Conservation (phyloP, 805 yeast species). For the Nakazawaea ernobii region DNA sequence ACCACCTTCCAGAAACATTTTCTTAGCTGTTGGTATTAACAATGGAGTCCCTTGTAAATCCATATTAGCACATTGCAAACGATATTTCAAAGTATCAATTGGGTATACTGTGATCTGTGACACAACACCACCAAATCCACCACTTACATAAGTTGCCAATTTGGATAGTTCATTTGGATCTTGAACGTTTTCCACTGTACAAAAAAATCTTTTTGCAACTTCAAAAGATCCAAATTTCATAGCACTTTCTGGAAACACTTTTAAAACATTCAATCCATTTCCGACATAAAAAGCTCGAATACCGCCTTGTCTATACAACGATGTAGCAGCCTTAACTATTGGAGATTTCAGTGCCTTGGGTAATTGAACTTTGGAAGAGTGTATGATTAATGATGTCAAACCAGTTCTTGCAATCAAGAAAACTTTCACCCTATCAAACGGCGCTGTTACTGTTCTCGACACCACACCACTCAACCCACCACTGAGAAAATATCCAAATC, state of each 20-base stretch:
- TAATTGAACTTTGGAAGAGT: conserved; percentile 35
- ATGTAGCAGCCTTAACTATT: conserved; percentile 69
- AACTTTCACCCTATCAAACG: conserved; percentile 92
- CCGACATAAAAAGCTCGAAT: conserved; percentile 86
- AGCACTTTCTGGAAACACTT: conserved; percentile 95
- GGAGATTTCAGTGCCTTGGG: conserved; percentile 55
- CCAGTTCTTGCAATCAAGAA: conserved; percentile 90
- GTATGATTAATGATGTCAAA: conserved; percentile 61
- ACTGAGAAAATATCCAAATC: conserved; percentile 86
- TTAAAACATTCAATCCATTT: conserved; percentile 86
- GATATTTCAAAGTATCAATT: conserved; percentile 87
- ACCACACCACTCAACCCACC: conserved; percentile 96
- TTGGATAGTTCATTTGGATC: conserved; percentile 69
- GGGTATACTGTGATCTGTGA: conserved; percentile 94
- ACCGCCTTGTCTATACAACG: conserved; percentile 87
- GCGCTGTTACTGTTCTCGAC: conserved; percentile 94
- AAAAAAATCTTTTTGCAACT: conserved; percentile 69
- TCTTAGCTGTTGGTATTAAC: conserved; percentile 60
- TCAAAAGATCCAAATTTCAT: conserved; percentile 97
- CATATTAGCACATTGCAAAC: conserved; percentile 88
- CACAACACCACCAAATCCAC: conserved; percentile 94
- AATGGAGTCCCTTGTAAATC: conserved; percentile 62
- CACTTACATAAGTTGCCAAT: conserved; percentile 79
- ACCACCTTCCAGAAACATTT: conserved; percentile 81
- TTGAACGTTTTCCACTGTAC: conserved; percentile 67